Percentiles rank a stretch among this genome's conserved stretches.
Evolutionary conservation across 345 rosid species (phyloP).

Genomic region (Corymbia maculata): DNA sequence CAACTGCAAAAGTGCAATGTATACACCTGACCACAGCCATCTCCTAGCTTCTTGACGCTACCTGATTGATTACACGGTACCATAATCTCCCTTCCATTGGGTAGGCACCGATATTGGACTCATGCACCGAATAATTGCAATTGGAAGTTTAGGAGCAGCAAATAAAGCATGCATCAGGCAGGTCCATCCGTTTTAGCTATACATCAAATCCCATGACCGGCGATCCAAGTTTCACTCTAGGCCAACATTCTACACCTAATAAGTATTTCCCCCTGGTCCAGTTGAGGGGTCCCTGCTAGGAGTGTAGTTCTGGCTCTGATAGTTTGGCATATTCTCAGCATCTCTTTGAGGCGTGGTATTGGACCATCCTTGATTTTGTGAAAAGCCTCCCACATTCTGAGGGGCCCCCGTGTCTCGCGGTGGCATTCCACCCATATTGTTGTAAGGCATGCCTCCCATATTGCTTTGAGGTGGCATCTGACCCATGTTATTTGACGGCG

Average conservation of each 20-base stretch:
- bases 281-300: conserved; percentile 8
- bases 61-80: neutral
- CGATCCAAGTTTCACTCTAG: neutral
- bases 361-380: conserved; percentile 12
- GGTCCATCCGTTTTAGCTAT: neutral
- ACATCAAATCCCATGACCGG: neutral
- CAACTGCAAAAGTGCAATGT: neutral
- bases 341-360: neutral
- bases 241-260: neutral
- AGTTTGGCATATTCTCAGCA: conserved; percentile 1
- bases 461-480: neutral
- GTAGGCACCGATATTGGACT: neutral
- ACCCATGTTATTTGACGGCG: neutral
- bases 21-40: neutral
- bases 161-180: neutral
- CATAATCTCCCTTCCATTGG: neutral
- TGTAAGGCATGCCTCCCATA: neutral
- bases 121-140: neutral
- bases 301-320: conserved; percentile 7
- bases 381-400: neutral
- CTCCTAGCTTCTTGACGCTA: neutral
- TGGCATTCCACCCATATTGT: no score
- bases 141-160: neutral
- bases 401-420: no score
- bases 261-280: conserved; percentile 8